These are phyloP conservation scores for Sclerotiophoma versabilis DNA, from an alignment of 2,329 filamentous ascomycete species.

Conservation along the genomic window DNA sequence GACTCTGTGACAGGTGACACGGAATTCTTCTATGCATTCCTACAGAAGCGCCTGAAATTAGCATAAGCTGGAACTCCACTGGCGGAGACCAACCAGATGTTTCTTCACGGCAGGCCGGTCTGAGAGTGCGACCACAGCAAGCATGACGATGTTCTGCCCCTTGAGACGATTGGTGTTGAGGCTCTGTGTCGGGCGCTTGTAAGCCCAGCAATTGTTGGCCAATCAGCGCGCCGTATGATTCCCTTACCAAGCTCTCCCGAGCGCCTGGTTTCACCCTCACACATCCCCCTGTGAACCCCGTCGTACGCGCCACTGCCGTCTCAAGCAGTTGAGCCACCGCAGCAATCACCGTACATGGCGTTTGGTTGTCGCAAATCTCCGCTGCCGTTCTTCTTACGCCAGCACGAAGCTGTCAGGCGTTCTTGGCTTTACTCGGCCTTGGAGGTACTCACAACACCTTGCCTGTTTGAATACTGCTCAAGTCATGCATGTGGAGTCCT, in stretches of 20 bases:
- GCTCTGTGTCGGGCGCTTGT: conserved; percentile 30
- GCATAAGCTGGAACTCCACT: conserved; percentile 33
- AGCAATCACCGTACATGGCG: conserved; percentile 4
- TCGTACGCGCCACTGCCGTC: conserved; percentile 17
- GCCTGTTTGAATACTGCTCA: background rate
- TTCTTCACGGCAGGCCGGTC: conserved; percentile 21
- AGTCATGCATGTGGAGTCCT: background rate
- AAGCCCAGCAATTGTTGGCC: conserved; percentile 5
- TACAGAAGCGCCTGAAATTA: conserved; percentile 25
- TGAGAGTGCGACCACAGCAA: conserved; percentile 18
- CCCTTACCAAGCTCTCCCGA: conserved; percentile 19
- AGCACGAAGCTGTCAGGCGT: conserved; percentile 6
- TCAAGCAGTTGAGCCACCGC: conserved; percentile 13
- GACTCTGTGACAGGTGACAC: conserved; percentile 44
- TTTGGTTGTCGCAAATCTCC: conserved; percentile 10
- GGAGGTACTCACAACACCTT: background rate
- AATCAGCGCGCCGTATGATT: conserved; percentile 18
- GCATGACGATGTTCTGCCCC: conserved; percentile 41
- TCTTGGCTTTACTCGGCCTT: background rate
- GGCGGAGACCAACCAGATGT: conserved; percentile 36
- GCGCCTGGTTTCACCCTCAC: conserved; percentile 27
- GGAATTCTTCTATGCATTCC: conserved; percentile 37
- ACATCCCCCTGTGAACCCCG: conserved; percentile 14
- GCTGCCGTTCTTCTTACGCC: background rate
- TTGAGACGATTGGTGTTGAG: conserved; percentile 52